Evolutionary conservation across 495 filamentous ascomycete species (phyloP).

Genomic region (Xylaria longipes): DNA sequence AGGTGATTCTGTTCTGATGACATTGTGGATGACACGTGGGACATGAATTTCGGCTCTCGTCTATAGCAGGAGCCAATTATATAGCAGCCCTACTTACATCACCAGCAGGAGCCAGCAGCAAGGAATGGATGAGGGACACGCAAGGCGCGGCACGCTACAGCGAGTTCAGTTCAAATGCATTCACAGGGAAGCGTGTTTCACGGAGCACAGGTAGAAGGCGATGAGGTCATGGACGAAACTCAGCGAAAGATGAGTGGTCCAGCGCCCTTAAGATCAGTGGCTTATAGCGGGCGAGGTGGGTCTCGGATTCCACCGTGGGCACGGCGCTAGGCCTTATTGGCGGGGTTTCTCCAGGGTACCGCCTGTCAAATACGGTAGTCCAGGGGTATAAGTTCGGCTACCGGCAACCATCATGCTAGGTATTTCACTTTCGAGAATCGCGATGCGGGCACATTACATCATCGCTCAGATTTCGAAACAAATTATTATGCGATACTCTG

Average conservation of each 20-base stretch:
- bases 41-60: not conserved
- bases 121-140: not conserved
- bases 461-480: not conserved
- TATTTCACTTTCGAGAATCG: not conserved
- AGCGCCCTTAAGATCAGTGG: not conserved
- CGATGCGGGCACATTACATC: slow-evolving; percentile 19
- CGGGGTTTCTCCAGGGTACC: not conserved
- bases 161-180: not conserved
- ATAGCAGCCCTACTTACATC: not conserved
- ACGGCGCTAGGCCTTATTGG: not conserved
- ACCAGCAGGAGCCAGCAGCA: not conserved
- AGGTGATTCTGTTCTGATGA: not conserved
- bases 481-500: no score
- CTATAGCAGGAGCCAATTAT: slow-evolving; percentile 2
- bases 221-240: slow-evolving; percentile 17
- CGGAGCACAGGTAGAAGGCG: not conserved
- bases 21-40: slow-evolving; percentile 17
- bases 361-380: not conserved
- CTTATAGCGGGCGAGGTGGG: slow-evolving; percentile 18
- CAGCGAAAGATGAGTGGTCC: slow-evolving; percentile 10
- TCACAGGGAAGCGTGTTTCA: slow-evolving; percentile 20
- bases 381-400: slow-evolving; percentile 10
- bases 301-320: no score
- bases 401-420: not conserved
- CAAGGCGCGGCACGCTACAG: not conserved